Evolutionary conservation across 1,139 yeast species (phyloP), one percentile per base, ranked within the genome.

Genomic region (Candida dubliniensis): DNA sequence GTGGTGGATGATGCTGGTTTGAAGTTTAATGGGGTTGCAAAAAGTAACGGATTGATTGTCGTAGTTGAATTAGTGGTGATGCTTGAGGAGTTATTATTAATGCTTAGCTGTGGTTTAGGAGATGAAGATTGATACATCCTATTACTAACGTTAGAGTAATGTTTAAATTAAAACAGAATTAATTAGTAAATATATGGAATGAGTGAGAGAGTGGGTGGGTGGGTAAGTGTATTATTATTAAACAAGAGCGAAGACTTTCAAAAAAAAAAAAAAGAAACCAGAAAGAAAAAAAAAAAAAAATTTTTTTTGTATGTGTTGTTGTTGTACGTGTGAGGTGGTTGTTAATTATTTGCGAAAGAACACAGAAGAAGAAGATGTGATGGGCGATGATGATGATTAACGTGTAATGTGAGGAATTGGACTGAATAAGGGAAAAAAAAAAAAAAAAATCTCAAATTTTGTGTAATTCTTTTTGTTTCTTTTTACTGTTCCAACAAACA

Each of bases 1-100:
- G 43, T 29, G 37, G 39, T 10, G 29, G 43, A 34, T 18, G 42
- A 34, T 34, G 42, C 31, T 10, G 35, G 41, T 31, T 38, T 38
- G 34, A 38, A 38, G 12, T 31, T 25, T 25, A 38, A 26, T 36
- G 39, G 39, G 15, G 33, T 23, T 14, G 35, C 15, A 18, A 32
- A 33, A 25, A 38, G 31, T 4, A 38, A 8, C 7, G 41, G 41
- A 26, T 31, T 38, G 14, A 38, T 14, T 12, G 36, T 25, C 6
- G 36, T 25, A 10, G 36, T 31, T 12, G 38, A 14, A 8, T 25
- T 38, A 9, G 13, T 36, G 38, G 10, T 27, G 11, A 27, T 27
- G 3, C 6, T 27, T 27, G 31, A 4, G 18, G 33, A 26, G 5
- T 18, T 18, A 18, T 18, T 18, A 18, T 18, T 18, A 18, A 18